A percentile compares a stretch with the other conserved stretches of the same genome.
Conservation (phyloP, 805 yeast genomes). For the Tanozyma kutaoensis region DNA sequence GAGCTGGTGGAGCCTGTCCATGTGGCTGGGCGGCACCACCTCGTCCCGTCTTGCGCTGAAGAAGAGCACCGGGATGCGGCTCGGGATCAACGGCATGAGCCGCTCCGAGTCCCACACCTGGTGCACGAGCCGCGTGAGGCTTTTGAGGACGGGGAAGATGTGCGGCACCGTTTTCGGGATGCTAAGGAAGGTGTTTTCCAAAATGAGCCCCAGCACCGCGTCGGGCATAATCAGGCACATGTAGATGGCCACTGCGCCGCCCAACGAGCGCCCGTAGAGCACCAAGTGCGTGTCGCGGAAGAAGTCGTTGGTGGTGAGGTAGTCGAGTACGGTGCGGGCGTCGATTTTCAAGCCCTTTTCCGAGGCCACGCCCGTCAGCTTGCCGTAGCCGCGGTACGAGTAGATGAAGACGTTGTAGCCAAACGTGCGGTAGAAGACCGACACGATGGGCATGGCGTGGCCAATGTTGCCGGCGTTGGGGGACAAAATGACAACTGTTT, state of each 20-base stretch:
- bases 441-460: constrained; percentile 70
- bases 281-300: constrained; percentile 41
- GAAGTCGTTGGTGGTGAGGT: constrained; percentile 34
- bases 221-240: constrained; percentile 48
- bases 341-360: constrained; percentile 76
- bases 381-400: constrained; percentile 87
- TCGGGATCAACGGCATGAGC: constrained; percentile 36
- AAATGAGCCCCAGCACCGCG: constrained; percentile 46
- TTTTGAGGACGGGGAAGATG: constrained; percentile 54
- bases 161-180: constrained; percentile 61
- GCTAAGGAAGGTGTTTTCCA: constrained; percentile 80
- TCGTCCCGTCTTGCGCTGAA: constrained; percentile 72
- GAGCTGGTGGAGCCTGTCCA: not conserved
- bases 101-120: constrained; percentile 75
- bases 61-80: constrained; percentile 52
- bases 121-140: constrained; percentile 44
- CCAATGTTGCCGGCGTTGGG: constrained; percentile 98
- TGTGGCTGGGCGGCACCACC: constrained; percentile 48
- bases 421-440: constrained; percentile 46
- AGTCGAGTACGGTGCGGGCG: constrained; percentile 59
- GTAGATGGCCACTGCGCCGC: constrained; percentile 90
- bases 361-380: constrained; percentile 59
- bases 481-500: constrained; percentile 65
- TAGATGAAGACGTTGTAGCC: constrained; percentile 71
- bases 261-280: constrained; percentile 80